These are phyloP conservation scores for Fragaria iinumae DNA, from an alignment of 306 rosid genomes.

Conservation along the genomic window DNA sequence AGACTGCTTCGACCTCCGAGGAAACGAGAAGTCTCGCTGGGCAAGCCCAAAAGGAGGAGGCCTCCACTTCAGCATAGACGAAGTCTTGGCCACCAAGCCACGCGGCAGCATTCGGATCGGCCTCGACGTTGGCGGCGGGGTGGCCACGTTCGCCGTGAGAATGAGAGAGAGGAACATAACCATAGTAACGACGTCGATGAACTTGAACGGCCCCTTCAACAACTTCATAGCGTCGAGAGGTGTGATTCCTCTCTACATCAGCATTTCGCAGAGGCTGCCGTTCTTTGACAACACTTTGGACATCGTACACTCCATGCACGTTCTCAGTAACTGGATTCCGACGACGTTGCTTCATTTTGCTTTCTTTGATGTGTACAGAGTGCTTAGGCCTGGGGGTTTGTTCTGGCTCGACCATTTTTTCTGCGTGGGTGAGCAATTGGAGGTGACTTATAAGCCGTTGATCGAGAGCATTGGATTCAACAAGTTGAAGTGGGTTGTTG, in stretches of 20 bases:
- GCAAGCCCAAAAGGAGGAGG: background rate
- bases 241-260: background rate
- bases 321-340: slow-evolving; percentile 9
- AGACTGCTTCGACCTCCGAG: background rate
- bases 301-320: background rate
- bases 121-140: background rate
- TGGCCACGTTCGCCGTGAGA: background rate
- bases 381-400: slow-evolving; percentile 49
- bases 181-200: background rate
- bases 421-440: slow-evolving; percentile 36
- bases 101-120: background rate
- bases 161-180: background rate
- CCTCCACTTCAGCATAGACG: background rate
- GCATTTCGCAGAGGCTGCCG: background rate
- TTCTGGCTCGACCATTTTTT: slow-evolving; percentile 56
- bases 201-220: background rate
- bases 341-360: slow-evolving; percentile 26
- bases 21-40: background rate
- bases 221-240: background rate
- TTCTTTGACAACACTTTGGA: background rate
- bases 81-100: background rate
- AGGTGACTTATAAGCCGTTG: slow-evolving; percentile 37
- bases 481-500: slow-evolving; percentile 45
- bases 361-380: slow-evolving; percentile 38
- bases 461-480: slow-evolving; percentile 44